These are phyloP conservation scores for Mycogone perniciosa DNA, from an alignment of 2,329 filamentous ascomycete species.

Conservation along the genomic window DNA sequence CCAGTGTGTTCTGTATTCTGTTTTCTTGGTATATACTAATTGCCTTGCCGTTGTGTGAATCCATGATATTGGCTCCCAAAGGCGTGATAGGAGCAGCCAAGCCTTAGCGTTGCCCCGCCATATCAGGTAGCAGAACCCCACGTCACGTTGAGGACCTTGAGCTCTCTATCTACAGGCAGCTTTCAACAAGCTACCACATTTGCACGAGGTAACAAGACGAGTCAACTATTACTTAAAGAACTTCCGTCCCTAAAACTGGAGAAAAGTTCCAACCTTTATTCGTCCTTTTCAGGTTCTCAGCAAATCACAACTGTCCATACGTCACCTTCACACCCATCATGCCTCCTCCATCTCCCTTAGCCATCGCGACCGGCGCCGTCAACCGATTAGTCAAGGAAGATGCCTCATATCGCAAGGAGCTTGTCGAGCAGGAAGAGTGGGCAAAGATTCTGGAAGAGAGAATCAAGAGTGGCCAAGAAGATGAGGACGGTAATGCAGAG, in stretches of 20 bases:
- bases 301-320: too few species aligned
- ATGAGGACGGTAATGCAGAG: constrained; percentile 66
- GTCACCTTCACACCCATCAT: constrained; percentile 38
- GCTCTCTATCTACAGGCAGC: background rate
- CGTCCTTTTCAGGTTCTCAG: too few species aligned
- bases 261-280: too few species aligned
- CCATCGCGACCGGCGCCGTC: constrained; percentile 74
- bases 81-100: background rate
- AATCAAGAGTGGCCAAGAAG: constrained; percentile 39
- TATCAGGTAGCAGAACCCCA: background rate
- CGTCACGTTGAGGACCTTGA: background rate
- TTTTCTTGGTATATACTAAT: too few species aligned
- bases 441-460: constrained; percentile 63
- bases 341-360: constrained; percentile 68
- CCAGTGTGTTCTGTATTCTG: too few species aligned
- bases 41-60: too few species aligned
- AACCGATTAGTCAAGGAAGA: constrained; percentile 87
- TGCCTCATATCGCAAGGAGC: constrained; percentile 80
- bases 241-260: background rate
- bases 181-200: background rate
- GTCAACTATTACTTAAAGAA: too few species aligned
- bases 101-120: background rate
- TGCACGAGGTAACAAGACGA: too few species aligned
- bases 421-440: constrained; percentile 65
- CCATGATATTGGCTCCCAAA: too few species aligned